These are phyloP conservation scores for Penicillium sp. DNA, from an alignment of 2,329 filamentous ascomycete species.

Conservation along the genomic window DNA sequence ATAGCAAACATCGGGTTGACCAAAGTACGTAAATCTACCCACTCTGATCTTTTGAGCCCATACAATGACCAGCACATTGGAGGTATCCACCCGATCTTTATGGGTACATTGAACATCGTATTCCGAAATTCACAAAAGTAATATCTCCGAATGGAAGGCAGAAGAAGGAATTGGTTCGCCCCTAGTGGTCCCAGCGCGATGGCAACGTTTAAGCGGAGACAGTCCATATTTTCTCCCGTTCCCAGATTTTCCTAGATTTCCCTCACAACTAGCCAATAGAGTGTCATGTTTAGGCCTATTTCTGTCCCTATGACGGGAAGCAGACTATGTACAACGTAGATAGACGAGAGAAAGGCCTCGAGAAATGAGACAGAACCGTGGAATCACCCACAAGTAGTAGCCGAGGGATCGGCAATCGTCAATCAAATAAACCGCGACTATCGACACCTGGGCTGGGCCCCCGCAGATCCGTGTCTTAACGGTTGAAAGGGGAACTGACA, in stretches of 20 bases:
- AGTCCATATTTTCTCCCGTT: background rate
- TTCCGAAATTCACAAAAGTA: slow-evolving; percentile 3
- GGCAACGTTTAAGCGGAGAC: background rate
- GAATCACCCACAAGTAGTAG: slow-evolving; percentile 19
- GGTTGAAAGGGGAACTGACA: slow-evolving; percentile 4
- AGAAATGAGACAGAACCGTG: slow-evolving; percentile 23
- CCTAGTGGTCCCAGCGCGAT: background rate
- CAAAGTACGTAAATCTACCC: background rate
- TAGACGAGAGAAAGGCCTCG: slow-evolving; percentile 13
- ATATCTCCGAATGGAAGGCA: background rate
- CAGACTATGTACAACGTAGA: no score
- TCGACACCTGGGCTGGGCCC: slow-evolving; percentile 14
- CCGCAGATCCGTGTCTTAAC: slow-evolving; percentile 13
- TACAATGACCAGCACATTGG: background rate
- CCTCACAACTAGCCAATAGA: slow-evolving; percentile 3
- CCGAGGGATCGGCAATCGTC: slow-evolving; percentile 30
- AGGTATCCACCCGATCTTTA: slow-evolving; percentile 7
- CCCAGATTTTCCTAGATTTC: background rate
- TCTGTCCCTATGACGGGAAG: no score
- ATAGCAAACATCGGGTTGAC: background rate
- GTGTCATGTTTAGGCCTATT: no score
- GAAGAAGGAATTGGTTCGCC: slow-evolving; percentile 10
- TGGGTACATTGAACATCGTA: no score
- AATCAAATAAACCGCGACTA: slow-evolving; percentile 27
- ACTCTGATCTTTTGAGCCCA: background rate